Evolutionary conservation across 495 filamentous ascomycete genomes (phyloP), one percentile per base, ranked within the genome.

Genomic region (Choiromyces venosus): DNA sequence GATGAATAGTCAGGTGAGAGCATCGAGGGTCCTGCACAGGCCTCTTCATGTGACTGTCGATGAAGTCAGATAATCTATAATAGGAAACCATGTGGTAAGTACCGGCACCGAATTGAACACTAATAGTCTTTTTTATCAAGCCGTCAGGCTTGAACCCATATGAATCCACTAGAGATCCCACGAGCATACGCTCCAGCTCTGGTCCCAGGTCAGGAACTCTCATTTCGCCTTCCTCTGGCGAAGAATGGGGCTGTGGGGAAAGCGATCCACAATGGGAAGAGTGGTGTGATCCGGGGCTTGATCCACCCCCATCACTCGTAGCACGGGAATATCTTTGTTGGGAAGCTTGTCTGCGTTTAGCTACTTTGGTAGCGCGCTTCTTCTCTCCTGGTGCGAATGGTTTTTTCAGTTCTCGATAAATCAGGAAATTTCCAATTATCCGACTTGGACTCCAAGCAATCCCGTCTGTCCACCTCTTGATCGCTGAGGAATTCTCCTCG

Each of bases 401-500:
- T 72, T 91, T 89, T 70, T 93, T 88, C 42, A 96, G 85, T 79
- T 97, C 92, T 33, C 94, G 90, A 81, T 97, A 97, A 74, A 97
- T 87, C 39, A 97, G 87, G 78, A 93, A 96, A 78, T 97, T 96
- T 64, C 89, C 91, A 65, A 95, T 83, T 42, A 97, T 94, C 21
- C 94, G 89, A 81, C 93, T 96, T 0, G 94, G 93, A 78, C 91
- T 94, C 94, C 94, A 97, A 25, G 88, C 88, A 18, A 92, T 87
- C 3, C 93, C 93, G 81, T 97, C 94, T 0, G 94, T 97, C 94
- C 94, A 97, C 56, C 94, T 87, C 83, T 94, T 96, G 82, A 97
- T 96, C 2, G 91, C 92, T 1, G 93, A 94, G 0, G 91, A 89
- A 71, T 91, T 88, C 80, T 96, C 92, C 79, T 95, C 92, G 82